These are phyloP conservation scores for Scheffersomyces ergatensis DNA, from an alignment of 805 yeast species.

Conservation along the genomic window DNA sequence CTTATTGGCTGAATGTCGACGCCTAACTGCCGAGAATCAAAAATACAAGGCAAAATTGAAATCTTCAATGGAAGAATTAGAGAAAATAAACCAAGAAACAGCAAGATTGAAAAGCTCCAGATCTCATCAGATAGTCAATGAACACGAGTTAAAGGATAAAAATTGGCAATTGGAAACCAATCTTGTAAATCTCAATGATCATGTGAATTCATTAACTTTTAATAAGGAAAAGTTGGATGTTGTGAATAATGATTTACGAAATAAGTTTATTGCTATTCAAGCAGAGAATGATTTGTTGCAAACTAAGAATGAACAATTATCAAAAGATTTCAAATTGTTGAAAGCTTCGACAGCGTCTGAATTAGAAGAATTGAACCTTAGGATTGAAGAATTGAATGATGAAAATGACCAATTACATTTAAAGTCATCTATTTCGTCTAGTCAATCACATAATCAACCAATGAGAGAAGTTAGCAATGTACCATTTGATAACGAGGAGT, in stretches of 20 bases:
- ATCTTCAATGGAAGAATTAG: constrained; percentile 41
- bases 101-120: constrained; percentile 32
- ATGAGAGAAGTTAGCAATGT: not conserved
- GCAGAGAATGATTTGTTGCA: constrained; percentile 49
- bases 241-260: constrained; percentile 29
- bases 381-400: constrained; percentile 61
- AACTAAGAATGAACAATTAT: constrained; percentile 38
- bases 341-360: constrained; percentile 39
- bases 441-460: too few species aligned
- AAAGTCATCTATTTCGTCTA: too few species aligned
- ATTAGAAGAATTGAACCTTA: constrained; percentile 45
- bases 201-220: constrained; percentile 34
- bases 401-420: constrained; percentile 61
- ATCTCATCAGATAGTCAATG: constrained; percentile 35
- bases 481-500: not conserved
- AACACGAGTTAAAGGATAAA: constrained; percentile 52
- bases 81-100: constrained; percentile 33
- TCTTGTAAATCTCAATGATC: constrained; percentile 43
- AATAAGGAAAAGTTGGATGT: constrained; percentile 39
- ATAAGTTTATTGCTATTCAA: constrained; percentile 26
- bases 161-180: constrained; percentile 66
- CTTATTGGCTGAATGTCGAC: constrained; percentile 65
- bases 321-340: constrained; percentile 34
- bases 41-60: constrained; percentile 42
- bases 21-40: constrained; percentile 63